Evolutionary conservation across 768 basidiomycete genomes (phyloP), one percentile per base, ranked within the genome.

Genomic region (Kondoa subrosea): DNA sequence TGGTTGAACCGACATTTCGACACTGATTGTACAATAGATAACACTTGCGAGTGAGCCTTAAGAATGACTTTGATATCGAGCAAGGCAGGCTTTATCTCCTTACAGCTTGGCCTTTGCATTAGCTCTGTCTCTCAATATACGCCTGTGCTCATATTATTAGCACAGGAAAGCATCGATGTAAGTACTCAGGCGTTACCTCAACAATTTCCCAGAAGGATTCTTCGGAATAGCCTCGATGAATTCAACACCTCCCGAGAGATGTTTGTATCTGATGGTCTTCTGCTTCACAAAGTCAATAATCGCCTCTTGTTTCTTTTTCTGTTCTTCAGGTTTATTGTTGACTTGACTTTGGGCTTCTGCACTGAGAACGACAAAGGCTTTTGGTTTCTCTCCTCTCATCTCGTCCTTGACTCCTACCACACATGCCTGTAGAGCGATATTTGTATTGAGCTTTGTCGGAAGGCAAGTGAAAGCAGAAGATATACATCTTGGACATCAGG

Each of bases 161-260:
- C 26, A 8, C 4, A 4, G 8, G 31, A 30, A 30, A 26, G 8
- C 4, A 4, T 14, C 8, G 32, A 4, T 15, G 17, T 29, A 50
- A 68, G n/a, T 25, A 30, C 15, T 25, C 58, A 4, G 26, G 8
- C 26, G 26, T 4, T 4, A 59, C 58, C 61, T 3, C 14, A 63
- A 32, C 15, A 69, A 32, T 67, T 74, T 73, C 33, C 85, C 85
- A 69, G 82, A 84, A 4, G 85, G 83, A 66, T 83, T 85, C 71
- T 81, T 85, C 0, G 85, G 85, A 33, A 86, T 83, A 15, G 72
- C 73, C 57, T 80, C 75, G 2, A 83, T 74, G 66, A 85, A 81
- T 70, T 83, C 81, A 14, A 86, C 82, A 0, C 84, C 84, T 1
- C 83, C 85, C 0, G 79, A 78, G 50, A 86, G 76, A 66, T 79